Conservation (phyloP, 2,329 filamentous ascomycete species). For the Sarocladiaceae sp. region DNA sequence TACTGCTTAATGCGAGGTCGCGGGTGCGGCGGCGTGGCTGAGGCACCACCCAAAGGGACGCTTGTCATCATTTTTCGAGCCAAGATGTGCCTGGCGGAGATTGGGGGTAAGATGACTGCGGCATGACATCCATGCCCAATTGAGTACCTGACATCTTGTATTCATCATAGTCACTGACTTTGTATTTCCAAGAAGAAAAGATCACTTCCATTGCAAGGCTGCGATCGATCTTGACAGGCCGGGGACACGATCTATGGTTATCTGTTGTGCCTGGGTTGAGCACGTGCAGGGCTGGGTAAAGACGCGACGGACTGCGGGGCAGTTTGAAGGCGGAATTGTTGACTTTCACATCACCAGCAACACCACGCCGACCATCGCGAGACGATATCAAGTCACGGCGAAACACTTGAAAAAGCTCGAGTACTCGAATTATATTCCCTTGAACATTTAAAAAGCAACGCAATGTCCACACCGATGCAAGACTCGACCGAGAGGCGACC, state of each 20-base stretch:
- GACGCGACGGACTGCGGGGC: constrained; percentile 1
- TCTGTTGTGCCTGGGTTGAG: background rate
- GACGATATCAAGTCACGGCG: too few relatives aligned
- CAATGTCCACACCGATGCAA: constrained; percentile 23
- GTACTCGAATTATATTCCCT: background rate
- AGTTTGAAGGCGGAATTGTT: background rate
- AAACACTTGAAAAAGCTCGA: constrained; percentile 7
- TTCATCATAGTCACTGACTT: too few relatives aligned
- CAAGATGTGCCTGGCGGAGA: too few relatives aligned
- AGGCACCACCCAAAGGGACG: background rate
- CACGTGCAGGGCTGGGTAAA: background rate
- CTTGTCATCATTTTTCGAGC: constrained; percentile 7
- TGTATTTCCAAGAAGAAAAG: too few relatives aligned
- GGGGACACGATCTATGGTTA: too few relatives aligned
- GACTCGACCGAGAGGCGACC: constrained; percentile 37
- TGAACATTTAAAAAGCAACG: background rate
- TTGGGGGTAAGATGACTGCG: too few relatives aligned
- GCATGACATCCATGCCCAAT: too few relatives aligned
- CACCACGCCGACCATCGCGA: too few relatives aligned
- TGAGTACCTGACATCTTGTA: background rate
- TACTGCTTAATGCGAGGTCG: background rate
- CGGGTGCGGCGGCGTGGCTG: constrained; percentile 2
- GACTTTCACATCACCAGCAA: background rate
- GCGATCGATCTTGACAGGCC: too few relatives aligned
- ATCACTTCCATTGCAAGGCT: too few relatives aligned